These are phyloP conservation scores for Trichoderma atroviride DNA, from an alignment of 2,329 filamentous ascomycete species.

Conservation along the genomic window DNA sequence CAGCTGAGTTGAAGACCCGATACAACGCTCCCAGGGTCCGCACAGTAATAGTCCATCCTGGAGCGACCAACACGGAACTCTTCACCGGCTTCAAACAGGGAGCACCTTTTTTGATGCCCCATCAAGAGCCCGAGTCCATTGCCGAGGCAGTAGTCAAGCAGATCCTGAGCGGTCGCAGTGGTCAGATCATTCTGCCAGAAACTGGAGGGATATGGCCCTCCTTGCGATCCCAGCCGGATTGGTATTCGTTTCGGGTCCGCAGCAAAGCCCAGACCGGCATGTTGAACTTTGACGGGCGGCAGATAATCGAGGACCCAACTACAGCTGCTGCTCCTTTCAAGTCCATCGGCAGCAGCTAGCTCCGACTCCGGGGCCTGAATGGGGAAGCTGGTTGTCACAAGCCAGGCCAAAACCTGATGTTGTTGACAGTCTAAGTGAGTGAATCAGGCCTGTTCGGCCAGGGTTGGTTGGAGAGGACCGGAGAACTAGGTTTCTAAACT, in stretches of 20 bases:
- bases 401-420: neutral
- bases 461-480: neutral
- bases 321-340: slow-evolving; percentile 44
- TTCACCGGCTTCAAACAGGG: slow-evolving; percentile 59
- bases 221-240: slow-evolving; percentile 60
- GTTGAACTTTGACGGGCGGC: slow-evolving; percentile 49
- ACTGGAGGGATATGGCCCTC: slow-evolving; percentile 46
- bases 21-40: slow-evolving; percentile 67
- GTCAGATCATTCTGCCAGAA: slow-evolving; percentile 50
- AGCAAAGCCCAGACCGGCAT: slow-evolving; percentile 47
- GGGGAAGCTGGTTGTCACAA: slow-evolving; percentile 12
- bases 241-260: slow-evolving; percentile 60
- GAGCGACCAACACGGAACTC: slow-evolving; percentile 42
- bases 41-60: slow-evolving; percentile 66
- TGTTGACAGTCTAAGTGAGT: neutral
- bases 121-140: slow-evolving; percentile 45
- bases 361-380: slow-evolving; percentile 5
- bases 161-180: slow-evolving; percentile 52
- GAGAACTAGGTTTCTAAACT: neutral
- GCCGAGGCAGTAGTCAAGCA: slow-evolving; percentile 53
- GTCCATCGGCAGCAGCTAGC: slow-evolving; percentile 17
- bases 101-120: slow-evolving; percentile 39
- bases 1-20: slow-evolving; percentile 58
- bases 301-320: slow-evolving; percentile 51
- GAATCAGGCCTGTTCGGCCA: slow-evolving; percentile 1